Percentiles rank a stretch among this genome's conserved stretches.
These are phyloP conservation scores for Mortierella alpina DNA, from an alignment of 192 early-diverging fungal species.

Conservation along the genomic window DNA sequence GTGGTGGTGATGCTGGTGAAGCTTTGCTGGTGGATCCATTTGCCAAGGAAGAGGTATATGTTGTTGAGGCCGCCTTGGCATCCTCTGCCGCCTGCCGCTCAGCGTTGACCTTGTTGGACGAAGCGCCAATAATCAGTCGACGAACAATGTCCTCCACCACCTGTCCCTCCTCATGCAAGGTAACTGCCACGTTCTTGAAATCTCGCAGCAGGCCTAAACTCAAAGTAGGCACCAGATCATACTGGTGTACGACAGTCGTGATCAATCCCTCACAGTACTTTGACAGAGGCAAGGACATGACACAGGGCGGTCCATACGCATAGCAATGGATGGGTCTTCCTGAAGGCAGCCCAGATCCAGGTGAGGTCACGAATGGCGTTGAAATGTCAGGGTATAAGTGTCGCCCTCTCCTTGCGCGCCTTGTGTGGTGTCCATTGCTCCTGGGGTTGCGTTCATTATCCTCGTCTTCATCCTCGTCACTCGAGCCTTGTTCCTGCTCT, in stretches of 20 bases:
- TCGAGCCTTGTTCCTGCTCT: slow-evolving; percentile 44
- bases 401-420: slow-evolving; percentile 12
- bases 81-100: slow-evolving; percentile 28
- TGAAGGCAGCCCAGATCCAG: slow-evolving; percentile 71
- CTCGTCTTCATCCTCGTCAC: slow-evolving; percentile 48
- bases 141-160: slow-evolving; percentile 75
- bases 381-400: slow-evolving; percentile 48
- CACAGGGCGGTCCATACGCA: slow-evolving; percentile 86
- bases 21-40: background rate
- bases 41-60: slow-evolving; percentile 10
- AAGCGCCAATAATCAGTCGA: slow-evolving; percentile 61
- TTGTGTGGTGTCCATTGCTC: background rate
- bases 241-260: slow-evolving; percentile 84
- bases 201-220: slow-evolving; percentile 83
- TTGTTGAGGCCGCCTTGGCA: slow-evolving; percentile 9
- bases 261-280: slow-evolving; percentile 76
- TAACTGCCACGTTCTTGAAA: slow-evolving; percentile 76
- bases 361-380: slow-evolving; percentile 72
- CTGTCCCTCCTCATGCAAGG: slow-evolving; percentile 67
- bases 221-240: slow-evolving; percentile 82
- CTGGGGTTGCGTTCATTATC: background rate
- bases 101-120: slow-evolving; percentile 38
- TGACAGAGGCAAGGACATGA: slow-evolving; percentile 76
- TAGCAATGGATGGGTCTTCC: slow-evolving; percentile 86
- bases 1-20: background rate